phyloP scores from a whole-genome alignment of 257 asterid species.

The Solanum ossicruentum region DNA sequence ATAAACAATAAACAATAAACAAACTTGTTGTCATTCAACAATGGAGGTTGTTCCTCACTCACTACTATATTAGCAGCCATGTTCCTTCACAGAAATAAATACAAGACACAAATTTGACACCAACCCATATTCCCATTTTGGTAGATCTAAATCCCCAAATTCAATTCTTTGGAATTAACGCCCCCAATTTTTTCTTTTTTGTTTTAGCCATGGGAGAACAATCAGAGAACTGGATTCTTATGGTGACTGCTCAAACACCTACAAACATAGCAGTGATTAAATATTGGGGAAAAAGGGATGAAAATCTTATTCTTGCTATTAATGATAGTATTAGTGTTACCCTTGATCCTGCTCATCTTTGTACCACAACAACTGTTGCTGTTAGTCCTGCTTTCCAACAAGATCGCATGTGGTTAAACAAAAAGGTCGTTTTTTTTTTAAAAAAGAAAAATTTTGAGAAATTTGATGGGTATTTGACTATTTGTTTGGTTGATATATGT shows the following conservation, averaged over 20 bases:
- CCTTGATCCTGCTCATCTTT: slow-evolving; percentile 87
- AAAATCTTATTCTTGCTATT: slow-evolving; percentile 64
- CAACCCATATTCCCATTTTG: background rate
- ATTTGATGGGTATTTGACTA: background rate
- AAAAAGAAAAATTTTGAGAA: accelerated
- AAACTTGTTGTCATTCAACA: background rate
- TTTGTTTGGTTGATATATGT: background rate
- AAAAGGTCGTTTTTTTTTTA: slow-evolving; percentile 33
- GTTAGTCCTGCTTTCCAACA: slow-evolving; percentile 64
- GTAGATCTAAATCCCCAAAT: background rate
- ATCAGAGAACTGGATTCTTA: slow-evolving; percentile 50
- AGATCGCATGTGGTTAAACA: slow-evolving; percentile 96
- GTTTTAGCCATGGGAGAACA: slow-evolving; percentile 15
- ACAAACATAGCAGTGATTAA: slow-evolving; percentile 93
- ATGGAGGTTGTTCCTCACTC: background rate
- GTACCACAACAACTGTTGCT: slow-evolving; percentile 98
- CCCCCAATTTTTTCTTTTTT: background rate
- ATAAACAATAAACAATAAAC: too few species aligned
- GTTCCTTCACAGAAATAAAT: background rate
- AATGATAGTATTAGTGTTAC: slow-evolving; percentile 96
- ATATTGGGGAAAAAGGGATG: slow-evolving; percentile 97
- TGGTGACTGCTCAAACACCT: slow-evolving; percentile 87
- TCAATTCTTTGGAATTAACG: background rate
- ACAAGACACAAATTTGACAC: background rate
- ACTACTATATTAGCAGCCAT: background rate